Percentiles rank a stretch among this genome's conserved stretches.
Conservation (phyloP, 83 land plant genomes). For the Larix sibirica region DNA sequence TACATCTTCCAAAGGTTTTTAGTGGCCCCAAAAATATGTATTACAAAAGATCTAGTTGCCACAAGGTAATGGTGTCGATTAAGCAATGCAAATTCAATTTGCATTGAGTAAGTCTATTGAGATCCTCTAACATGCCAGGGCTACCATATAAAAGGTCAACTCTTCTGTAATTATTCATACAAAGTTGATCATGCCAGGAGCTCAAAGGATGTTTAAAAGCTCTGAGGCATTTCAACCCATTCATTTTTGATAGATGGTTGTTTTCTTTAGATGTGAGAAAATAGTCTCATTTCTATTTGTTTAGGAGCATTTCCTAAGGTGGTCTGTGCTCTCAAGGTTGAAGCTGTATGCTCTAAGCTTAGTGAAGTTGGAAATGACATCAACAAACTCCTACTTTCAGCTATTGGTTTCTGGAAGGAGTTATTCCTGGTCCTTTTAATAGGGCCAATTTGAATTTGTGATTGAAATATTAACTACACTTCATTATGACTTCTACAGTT, state of each 20-base stretch:
- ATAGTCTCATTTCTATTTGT: neutral
- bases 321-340: constrained; percentile 12
- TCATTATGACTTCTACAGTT: neutral
- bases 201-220: constrained; percentile 15
- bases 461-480: constrained; percentile 1
- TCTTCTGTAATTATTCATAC: constrained; percentile 13
- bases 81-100: constrained; percentile 3
- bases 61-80: neutral
- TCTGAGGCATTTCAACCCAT: constrained; percentile 15
- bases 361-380: neutral
- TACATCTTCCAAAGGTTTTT: constrained; percentile 9
- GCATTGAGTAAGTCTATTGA: neutral
- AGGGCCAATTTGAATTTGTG: neutral
- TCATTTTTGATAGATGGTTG: constrained; percentile 16
- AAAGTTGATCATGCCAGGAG: constrained; percentile 8
- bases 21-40: constrained; percentile 8
- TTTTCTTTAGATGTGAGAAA: constrained; percentile 9
- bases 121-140: neutral
- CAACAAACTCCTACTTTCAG: constrained; percentile 8
- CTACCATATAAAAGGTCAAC: neutral
- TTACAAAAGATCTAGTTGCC: neutral
- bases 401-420: constrained; percentile 3
- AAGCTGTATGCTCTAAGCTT: neutral
- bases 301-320: constrained; percentile 1
- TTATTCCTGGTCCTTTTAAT: neutral